A percentile compares a stretch with the other conserved stretches of the same genome.
phyloP scores from a whole-genome alignment of 2,329 filamentous ascomycete species.

The Aulographum hederae region DNA sequence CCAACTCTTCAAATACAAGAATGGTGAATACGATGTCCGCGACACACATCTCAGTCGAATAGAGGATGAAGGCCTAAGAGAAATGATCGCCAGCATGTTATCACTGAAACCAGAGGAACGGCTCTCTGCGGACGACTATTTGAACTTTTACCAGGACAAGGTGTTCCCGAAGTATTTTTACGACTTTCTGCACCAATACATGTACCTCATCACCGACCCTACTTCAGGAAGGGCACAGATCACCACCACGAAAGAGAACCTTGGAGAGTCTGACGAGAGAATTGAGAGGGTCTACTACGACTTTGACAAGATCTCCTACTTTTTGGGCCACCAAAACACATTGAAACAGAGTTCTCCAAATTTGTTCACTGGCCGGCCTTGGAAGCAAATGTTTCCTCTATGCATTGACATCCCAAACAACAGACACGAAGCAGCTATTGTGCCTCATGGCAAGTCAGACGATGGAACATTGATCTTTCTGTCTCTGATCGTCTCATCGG shows the following conservation, averaged over 20 bases:
- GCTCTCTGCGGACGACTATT: constrained; percentile 83
- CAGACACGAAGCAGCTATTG: constrained; percentile 47
- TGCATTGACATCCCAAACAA: constrained; percentile 76
- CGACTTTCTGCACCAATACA: constrained; percentile 92
- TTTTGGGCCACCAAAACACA: constrained; percentile 56
- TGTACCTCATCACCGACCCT: constrained; percentile 86
- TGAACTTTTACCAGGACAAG: constrained; percentile 80
- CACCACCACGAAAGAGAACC: constrained; percentile 48
- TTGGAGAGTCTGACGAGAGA: constrained; percentile 77
- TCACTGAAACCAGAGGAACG: constrained; percentile 80
- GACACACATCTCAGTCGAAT: constrained; percentile 70
- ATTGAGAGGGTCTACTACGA: constrained; percentile 88
- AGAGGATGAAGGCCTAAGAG: constrained; percentile 67
- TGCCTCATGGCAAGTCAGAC: constrained; percentile 46
- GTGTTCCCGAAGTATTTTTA: constrained; percentile 96
- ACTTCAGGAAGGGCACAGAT: constrained; percentile 59
- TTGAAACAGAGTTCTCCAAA: constrained; percentile 12
- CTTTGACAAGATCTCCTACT: constrained; percentile 95
- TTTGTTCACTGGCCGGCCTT: constrained; percentile 9
- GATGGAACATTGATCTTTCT: constrained; percentile 89
- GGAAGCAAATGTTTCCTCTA: constrained; percentile 54
- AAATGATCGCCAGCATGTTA: constrained; percentile 91
- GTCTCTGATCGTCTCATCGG: constrained; percentile 69
- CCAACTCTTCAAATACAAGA: constrained; percentile 81
- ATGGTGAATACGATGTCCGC: constrained; percentile 78